A percentile compares a stretch with the other conserved stretches of the same genome.
These are phyloP conservation scores for Fennellomyces sp. DNA, from an alignment of 371 early-diverging fungal genomes.

Conservation along the genomic window DNA sequence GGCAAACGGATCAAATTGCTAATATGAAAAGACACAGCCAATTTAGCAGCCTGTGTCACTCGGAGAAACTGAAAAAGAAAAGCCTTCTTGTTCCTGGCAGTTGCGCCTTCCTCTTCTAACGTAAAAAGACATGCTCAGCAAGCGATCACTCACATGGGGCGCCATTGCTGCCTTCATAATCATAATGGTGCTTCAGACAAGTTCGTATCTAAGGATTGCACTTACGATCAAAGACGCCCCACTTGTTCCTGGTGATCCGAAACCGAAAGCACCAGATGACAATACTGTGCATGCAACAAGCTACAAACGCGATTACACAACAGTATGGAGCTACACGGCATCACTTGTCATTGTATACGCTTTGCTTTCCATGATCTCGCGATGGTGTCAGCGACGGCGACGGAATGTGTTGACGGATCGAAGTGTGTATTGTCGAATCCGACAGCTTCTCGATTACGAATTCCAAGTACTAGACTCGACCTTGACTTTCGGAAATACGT, in stretches of 20 bases:
- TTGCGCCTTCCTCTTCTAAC: not conserved
- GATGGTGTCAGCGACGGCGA: not conserved
- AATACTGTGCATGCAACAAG: not conserved
- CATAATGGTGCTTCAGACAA: conserved; percentile 6
- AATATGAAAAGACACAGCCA: too few relatives aligned
- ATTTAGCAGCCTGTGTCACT: too few relatives aligned
- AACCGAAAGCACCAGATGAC: not conserved
- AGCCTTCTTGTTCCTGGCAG: not conserved
- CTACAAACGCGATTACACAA: conserved; percentile 8
- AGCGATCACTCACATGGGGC: conserved; percentile 11
- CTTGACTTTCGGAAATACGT: not conserved
- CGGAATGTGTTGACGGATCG: not conserved
- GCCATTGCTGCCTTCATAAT: conserved; percentile 4
- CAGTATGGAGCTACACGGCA: not conserved
- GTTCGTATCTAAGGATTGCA: conserved; percentile 8
- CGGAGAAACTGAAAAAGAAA: too few relatives aligned
- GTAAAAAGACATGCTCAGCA: conserved; percentile 2
- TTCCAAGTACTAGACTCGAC: not conserved
- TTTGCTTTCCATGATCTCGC: not conserved
- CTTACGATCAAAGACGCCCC: not conserved
- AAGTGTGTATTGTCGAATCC: not conserved
- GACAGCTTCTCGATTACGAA: not conserved
- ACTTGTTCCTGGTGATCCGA: not conserved
- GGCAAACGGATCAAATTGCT: not conserved
- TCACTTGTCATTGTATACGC: not conserved